Percentiles rank a stretch among this genome's conserved stretches.
phyloP scores from a whole-genome alignment of 2,329 filamentous ascomycete species.

The Verticillium alfalfae region DNA sequence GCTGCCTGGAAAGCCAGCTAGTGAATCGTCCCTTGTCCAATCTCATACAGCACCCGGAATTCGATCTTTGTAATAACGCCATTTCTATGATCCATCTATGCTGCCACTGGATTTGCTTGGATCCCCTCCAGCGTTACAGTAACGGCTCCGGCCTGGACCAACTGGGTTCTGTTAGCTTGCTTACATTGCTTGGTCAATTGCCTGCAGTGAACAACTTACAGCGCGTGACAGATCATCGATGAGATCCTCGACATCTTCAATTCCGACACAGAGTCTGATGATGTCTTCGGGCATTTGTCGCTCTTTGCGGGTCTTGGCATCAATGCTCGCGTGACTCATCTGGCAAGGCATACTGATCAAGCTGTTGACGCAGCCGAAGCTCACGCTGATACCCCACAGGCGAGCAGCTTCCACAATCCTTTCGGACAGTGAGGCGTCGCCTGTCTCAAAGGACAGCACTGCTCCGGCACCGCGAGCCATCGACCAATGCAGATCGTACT shows the following conservation, averaged over 20 bases:
- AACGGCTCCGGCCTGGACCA: slow-evolving; percentile 92
- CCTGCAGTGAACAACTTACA: slow-evolving; percentile 49
- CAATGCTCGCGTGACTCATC: slow-evolving; percentile 98
- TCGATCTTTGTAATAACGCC: neutral
- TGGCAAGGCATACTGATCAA: slow-evolving; percentile 99
- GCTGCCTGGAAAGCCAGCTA: too few species aligned
- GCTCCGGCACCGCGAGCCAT: slow-evolving; percentile 93
- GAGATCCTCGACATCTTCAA: slow-evolving; percentile 86
- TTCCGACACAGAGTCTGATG: slow-evolving; percentile 91
- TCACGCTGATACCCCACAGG: slow-evolving; percentile 92
- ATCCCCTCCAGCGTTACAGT: slow-evolving; percentile 81
- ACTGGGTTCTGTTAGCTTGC: slow-evolving; percentile 39
- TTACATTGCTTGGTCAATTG: neutral
- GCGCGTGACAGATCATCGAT: slow-evolving; percentile 90
- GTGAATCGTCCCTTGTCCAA: too few species aligned
- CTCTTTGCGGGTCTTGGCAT: slow-evolving; percentile 85
- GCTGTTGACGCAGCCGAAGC: slow-evolving; percentile 97
- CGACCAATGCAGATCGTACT: slow-evolving; percentile 93
- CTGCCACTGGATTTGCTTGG: slow-evolving; percentile 42
- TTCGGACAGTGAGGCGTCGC: slow-evolving; percentile 76
- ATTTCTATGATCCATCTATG: neutral
- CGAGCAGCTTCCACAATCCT: slow-evolving; percentile 90
- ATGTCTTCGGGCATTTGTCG: slow-evolving; percentile 94
- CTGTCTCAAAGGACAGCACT: slow-evolving; percentile 93
- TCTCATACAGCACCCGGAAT: too few species aligned